phyloP scores from a whole-genome alignment of 768 basidiomycete species.

The Boletus huronensis region DNA sequence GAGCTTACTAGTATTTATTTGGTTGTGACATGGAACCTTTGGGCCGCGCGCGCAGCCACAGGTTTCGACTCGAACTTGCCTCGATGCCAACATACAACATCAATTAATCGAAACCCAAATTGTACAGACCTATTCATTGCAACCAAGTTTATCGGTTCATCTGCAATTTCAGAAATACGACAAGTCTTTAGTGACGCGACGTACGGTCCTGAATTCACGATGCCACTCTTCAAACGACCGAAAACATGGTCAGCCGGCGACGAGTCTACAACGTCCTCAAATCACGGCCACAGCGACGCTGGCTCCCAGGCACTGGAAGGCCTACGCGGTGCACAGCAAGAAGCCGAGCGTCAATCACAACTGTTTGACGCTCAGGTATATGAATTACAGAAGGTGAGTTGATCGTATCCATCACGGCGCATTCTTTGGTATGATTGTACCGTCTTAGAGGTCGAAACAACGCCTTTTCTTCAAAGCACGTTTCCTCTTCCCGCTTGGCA shows the following conservation, averaged over 20 bases:
- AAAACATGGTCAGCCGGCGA: slow-evolving; percentile 26
- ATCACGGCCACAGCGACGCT: slow-evolving; percentile 8
- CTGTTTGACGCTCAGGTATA: slow-evolving; percentile 26
- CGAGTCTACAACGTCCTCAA: slow-evolving; percentile 12
- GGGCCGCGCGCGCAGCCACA: too few species aligned
- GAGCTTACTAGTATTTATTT: too few species aligned
- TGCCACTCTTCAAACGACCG: slow-evolving; percentile 35
- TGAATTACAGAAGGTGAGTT: slow-evolving; percentile 21
- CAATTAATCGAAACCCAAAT: neutral
- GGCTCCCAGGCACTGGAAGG: neutral
- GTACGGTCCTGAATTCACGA: slow-evolving; percentile 5
- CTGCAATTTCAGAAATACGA: neutral
- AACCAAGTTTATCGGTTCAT: neutral
- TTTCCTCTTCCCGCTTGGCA: slow-evolving; percentile 70
- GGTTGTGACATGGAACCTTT: too few species aligned
- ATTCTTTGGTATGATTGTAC: neutral
- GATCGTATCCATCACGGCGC: neutral
- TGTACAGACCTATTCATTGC: neutral
- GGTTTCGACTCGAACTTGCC: neutral
- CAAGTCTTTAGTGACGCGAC: neutral
- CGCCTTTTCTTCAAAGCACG: slow-evolving; percentile 33
- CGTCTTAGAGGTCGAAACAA: slow-evolving; percentile 13
- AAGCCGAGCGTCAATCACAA: slow-evolving; percentile 25
- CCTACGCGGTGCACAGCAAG: slow-evolving; percentile 16
- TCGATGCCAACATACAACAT: neutral